Percentiles rank a stretch among this genome's conserved stretches.
phyloP scores from a whole-genome alignment of 176 grass and related monocot species.

The Hordeum vulgare region DNA sequence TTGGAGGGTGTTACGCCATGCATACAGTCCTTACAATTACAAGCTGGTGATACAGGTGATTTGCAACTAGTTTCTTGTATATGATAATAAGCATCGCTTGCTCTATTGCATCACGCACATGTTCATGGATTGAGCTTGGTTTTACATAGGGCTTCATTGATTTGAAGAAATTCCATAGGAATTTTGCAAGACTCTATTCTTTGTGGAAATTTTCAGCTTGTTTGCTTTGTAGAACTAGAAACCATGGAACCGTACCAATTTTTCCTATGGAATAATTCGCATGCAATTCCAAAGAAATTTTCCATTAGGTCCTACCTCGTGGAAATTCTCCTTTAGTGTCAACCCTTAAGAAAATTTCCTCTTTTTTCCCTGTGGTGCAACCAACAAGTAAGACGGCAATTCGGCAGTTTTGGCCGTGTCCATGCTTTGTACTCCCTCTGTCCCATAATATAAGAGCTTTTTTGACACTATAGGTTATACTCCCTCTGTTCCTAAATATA shows the following conservation, averaged over 20 bases:
- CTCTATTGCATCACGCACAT: neutral
- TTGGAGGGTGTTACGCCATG: constrained; percentile 98
- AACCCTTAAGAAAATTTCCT: neutral
- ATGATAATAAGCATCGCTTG: neutral
- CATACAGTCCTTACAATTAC: constrained; percentile 97
- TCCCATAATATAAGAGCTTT: no score
- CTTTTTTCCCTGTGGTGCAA: neutral
- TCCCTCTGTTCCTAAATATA: no score
- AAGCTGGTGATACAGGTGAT: constrained; percentile 99
- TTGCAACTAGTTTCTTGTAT: neutral
- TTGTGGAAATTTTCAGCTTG: neutral
- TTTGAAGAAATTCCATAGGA: neutral
- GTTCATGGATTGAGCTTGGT: neutral
- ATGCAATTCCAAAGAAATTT: neutral
- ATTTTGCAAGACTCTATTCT: neutral
- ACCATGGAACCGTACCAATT: neutral
- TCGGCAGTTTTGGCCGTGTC: no score
- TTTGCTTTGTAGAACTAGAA: neutral
- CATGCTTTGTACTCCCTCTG: no score
- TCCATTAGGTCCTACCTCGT: neutral
- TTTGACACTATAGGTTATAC: no score
- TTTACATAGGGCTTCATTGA: neutral
- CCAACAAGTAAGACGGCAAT: neutral
- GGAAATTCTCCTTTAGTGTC: neutral
- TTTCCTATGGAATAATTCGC: neutral